A percentile compares a stretch with the other conserved stretches of the same genome.
Evolutionary conservation across 2,329 filamentous ascomycete species (phyloP).

Genomic region (Zymoseptoria passerinii): DNA sequence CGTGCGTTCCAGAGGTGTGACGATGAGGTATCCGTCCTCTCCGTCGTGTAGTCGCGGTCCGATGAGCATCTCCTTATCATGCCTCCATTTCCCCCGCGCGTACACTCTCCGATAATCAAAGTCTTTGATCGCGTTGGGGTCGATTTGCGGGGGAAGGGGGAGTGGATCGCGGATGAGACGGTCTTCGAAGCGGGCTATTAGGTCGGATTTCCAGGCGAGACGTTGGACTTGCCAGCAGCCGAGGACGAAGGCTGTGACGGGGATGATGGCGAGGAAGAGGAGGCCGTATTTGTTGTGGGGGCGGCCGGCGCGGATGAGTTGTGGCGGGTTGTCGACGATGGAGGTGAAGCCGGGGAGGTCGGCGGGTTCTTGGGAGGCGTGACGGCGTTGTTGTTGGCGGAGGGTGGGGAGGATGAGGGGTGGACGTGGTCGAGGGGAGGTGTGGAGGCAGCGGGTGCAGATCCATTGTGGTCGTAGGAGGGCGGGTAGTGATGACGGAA

Average conservation of each 20-base stretch:
- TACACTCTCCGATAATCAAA: conserved; percentile 87
- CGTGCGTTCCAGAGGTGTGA: conserved; percentile 78
- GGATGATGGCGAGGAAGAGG: conserved; percentile 55
- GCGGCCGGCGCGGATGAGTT: conserved; percentile 65
- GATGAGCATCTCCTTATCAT: conserved; percentile 94
- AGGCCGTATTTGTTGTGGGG: conserved; percentile 52
- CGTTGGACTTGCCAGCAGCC: conserved; percentile 95
- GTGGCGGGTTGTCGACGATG: conserved; percentile 76
- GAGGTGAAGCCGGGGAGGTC: conserved; percentile 77
- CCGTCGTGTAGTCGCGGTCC: conserved; percentile 85
- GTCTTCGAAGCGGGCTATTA: conserved; percentile 88
- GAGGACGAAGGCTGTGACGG: conserved; percentile 78
- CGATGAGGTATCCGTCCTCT: conserved; percentile 79
- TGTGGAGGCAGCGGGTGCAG: conserved; percentile 30
- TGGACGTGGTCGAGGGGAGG: conserved; percentile 12
- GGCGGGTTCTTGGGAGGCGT: conserved; percentile 45
- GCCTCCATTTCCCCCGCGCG: conserved; percentile 64
- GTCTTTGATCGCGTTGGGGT: conserved; percentile 70
- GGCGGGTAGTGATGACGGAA: conserved; percentile 1
- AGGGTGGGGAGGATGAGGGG: conserved; percentile 13
- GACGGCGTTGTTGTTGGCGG: conserved; percentile 25
- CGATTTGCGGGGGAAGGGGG: conserved; percentile 73
- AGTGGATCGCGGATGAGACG: conserved; percentile 77
- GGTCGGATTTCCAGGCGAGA: conserved; percentile 84
- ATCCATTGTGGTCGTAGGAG: conserved; percentile 11